Evolutionary conservation across 331 rosid species (phyloP).

Genomic region (Arachis monticola): DNA sequence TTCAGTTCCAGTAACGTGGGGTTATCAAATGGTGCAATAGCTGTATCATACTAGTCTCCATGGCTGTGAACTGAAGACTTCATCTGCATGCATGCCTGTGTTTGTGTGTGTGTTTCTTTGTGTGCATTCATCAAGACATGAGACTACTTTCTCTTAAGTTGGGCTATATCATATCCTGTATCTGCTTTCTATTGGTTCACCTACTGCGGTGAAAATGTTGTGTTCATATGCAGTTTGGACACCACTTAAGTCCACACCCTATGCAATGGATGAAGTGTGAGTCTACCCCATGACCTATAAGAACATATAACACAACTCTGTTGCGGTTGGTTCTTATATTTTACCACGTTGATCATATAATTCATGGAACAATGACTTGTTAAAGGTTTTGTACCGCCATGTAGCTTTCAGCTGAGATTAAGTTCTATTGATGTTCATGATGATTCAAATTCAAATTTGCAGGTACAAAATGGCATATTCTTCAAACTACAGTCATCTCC

Average conservation of each 20-base stretch:
- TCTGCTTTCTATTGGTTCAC: constrained; percentile 7
- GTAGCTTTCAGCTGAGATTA: constrained; percentile 11
- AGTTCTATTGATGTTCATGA: constrained; percentile 24
- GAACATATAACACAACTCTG: too few species aligned
- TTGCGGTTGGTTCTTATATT: too few species aligned
- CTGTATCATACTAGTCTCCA: constrained; percentile 24
- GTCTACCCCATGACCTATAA: too few species aligned
- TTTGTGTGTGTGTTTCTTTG: background rate
- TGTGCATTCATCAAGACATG: too few species aligned
- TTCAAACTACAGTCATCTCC: too few species aligned
- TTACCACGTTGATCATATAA: background rate
- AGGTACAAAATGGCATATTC: constrained; percentile 71
- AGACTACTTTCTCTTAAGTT: background rate
- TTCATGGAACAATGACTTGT: background rate
- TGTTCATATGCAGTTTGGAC: too few species aligned
- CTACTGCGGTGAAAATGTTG: background rate
- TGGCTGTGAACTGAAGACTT: background rate
- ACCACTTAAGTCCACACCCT: background rate
- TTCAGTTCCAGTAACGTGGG: background rate
- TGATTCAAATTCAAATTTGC: constrained; percentile 40
- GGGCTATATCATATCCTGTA: background rate
- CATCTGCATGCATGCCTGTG: background rate
- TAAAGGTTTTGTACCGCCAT: constrained; percentile 1
- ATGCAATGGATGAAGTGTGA: too few species aligned
- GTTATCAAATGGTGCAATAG: background rate